Conservation (phyloP, 2,329 filamentous ascomycete species). For the Claviceps maximensis region DNA sequence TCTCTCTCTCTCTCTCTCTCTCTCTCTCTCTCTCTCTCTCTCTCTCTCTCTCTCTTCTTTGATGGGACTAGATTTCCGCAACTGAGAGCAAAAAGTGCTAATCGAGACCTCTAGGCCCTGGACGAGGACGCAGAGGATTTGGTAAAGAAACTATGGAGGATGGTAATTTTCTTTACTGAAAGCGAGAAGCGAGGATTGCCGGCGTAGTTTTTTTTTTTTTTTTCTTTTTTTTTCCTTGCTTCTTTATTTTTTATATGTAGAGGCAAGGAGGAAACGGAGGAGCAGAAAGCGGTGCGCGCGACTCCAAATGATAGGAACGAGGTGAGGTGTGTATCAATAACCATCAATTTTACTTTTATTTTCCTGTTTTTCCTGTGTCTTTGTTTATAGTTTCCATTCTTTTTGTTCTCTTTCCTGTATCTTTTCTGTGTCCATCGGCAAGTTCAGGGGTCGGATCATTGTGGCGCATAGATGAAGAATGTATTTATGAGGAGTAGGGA, state of each 20-base stretch:
- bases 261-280: not conserved
- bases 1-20: not conserved
- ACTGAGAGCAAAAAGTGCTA: slow-evolving; percentile 13
- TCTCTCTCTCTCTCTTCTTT: not conserved
- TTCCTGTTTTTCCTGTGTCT: not conserved
- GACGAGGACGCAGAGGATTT: slow-evolving; percentile 91
- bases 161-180: slow-evolving; percentile 97
- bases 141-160: slow-evolving; percentile 94
- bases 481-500: slow-evolving; percentile 1
- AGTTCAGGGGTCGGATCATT: not conserved
- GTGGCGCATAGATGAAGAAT: not conserved
- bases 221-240: not conserved
- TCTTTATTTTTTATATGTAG: not conserved
- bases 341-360: not conserved
- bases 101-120: slow-evolving; percentile 47
- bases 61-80: not conserved
- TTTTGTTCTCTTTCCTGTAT: too few species aligned
- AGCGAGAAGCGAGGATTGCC: slow-evolving; percentile 81
- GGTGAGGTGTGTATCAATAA: not conserved
- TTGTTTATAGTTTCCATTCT: not conserved
- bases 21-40: not conserved
- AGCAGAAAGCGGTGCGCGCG: not conserved
- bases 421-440: too few species aligned
- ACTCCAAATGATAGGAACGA: not conserved
- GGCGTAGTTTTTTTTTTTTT: slow-evolving; percentile 3